phyloP scores from a whole-genome alignment of 2,329 filamentous ascomycete genomes.

The Hysterium pulicare region DNA sequence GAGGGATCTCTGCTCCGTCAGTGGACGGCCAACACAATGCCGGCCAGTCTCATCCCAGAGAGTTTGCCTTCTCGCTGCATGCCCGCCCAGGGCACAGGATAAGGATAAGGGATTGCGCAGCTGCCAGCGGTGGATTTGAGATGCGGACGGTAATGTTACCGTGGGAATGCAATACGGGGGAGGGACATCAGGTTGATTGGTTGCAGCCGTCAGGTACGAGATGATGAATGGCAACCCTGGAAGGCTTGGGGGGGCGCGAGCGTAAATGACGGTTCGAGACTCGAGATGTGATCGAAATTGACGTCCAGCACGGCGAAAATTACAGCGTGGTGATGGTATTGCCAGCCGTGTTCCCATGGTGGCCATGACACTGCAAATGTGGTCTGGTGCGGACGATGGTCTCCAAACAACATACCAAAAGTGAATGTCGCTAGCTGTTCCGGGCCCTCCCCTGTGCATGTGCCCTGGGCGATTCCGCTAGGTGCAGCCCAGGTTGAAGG shows the following conservation, averaged over 20 bases:
- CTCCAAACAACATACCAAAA: neutral
- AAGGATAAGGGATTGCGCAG: neutral
- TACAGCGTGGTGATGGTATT: neutral
- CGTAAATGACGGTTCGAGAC: neutral
- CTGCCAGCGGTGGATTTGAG: neutral
- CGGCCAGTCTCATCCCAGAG: neutral
- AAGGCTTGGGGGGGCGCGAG: neutral
- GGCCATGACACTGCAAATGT: too few species aligned
- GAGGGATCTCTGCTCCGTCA: too few species aligned
- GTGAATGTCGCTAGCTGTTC: too few species aligned
- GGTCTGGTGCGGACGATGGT: neutral
- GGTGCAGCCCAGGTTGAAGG: too few species aligned
- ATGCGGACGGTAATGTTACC: neutral
- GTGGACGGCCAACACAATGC: neutral
- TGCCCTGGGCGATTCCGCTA: too few species aligned
- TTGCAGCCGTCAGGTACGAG: neutral
- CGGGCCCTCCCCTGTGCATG: too few species aligned
- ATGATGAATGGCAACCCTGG: slow-evolving; percentile 1
- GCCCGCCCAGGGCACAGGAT: neutral
- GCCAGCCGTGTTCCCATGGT: too few species aligned
- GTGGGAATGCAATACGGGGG: neutral
- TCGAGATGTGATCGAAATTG: neutral
- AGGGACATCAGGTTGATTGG: neutral
- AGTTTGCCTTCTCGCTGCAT: neutral
- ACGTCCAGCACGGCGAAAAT: neutral